Percentiles rank a stretch among this genome's conserved stretches.
These are phyloP conservation scores for Argentina anserina DNA, from an alignment of 306 rosid species.

Conservation along the genomic window DNA sequence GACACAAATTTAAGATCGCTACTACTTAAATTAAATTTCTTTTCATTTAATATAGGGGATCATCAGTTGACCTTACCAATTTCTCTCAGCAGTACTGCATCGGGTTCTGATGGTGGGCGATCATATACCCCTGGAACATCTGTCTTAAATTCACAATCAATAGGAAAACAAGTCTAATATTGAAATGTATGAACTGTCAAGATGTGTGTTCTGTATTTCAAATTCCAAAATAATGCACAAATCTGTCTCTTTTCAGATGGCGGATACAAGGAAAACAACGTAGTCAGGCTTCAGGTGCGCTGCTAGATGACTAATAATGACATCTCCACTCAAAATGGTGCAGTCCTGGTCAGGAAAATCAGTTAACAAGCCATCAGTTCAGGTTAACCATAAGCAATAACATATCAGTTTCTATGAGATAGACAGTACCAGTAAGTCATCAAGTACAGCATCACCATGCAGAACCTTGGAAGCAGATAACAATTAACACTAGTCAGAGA, in stretches of 20 bases:
- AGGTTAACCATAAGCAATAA: slow-evolving; percentile 4
- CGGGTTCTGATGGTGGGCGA: slow-evolving; percentile 71
- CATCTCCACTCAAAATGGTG: slow-evolving; percentile 92
- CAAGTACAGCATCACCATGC: slow-evolving; percentile 96
- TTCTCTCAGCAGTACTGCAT: slow-evolving; percentile 73
- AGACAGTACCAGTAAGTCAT: slow-evolving; percentile 60
- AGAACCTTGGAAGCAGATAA: slow-evolving; percentile 51
- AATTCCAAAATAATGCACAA: slow-evolving; percentile 16
- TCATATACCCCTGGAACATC: slow-evolving; percentile 90
- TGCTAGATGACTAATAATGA: slow-evolving; percentile 83
- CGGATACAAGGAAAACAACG: slow-evolving; percentile 61
- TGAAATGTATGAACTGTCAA: slow-evolving; percentile 13
- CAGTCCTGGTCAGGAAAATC: slow-evolving; percentile 53
- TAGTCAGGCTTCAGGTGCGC: slow-evolving; percentile 64
- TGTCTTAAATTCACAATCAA: slow-evolving; percentile 50
- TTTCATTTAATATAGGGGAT: background rate
- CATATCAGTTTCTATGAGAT: slow-evolving; percentile 7
- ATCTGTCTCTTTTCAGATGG: slow-evolving; percentile 19
- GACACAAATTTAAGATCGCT: background rate
- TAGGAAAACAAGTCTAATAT: slow-evolving; percentile 36
- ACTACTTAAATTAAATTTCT: background rate
- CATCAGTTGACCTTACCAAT: slow-evolving; percentile 48
- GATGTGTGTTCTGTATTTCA: background rate
- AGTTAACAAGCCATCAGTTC: background rate
- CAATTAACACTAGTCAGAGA: background rate